Conservation (phyloP, 2,329 filamentous ascomycete species). For the Ophiostoma novo-ulmi region DNA sequence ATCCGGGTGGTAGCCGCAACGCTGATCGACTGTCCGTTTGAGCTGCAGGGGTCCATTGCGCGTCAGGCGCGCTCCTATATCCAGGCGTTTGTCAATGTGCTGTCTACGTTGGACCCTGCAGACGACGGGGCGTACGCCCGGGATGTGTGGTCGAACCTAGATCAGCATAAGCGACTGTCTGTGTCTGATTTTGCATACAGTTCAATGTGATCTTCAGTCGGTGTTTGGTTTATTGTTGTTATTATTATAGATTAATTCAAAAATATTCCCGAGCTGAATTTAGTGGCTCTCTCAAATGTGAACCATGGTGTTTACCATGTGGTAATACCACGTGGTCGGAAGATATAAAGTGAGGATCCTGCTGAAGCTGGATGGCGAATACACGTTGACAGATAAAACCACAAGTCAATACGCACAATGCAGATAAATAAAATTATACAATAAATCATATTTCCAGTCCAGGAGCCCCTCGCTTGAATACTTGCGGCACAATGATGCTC, state of each 20-base stretch:
- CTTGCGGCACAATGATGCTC: background rate
- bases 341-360: no score
- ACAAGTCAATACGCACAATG: background rate
- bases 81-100: background rate
- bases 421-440: background rate
- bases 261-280: no score
- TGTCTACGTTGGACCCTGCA: conserved; percentile 4
- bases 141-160: background rate
- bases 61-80: background rate
- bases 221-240: background rate
- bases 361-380: no score
- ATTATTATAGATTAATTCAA: no score
- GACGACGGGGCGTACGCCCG: background rate
- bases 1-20: background rate
- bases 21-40: background rate
- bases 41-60: background rate
- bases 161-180: background rate
- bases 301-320: no score
- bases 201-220: background rate
- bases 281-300: no score
- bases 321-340: no score
- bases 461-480: background rate
- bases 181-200: background rate
- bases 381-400: no score
- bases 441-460: background rate